A percentile compares a stretch with the other conserved stretches of the same genome.
These are phyloP conservation scores for Acephala macrosclerotiorum DNA, from an alignment of 2,329 filamentous ascomycete genomes.

Conservation along the genomic window DNA sequence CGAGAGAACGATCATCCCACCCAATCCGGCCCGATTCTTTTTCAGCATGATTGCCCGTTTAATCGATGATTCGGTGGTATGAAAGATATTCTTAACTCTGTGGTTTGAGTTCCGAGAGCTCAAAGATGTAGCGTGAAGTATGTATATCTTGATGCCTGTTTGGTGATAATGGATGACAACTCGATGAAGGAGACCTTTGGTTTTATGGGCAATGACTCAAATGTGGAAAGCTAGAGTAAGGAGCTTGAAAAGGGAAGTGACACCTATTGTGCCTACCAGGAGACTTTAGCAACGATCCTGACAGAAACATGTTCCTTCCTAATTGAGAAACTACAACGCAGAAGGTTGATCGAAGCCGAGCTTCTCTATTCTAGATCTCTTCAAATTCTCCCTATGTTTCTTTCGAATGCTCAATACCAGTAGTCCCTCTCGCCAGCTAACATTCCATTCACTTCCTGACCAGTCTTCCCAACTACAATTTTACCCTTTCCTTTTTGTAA, in stretches of 20 bases:
- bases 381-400: not conserved
- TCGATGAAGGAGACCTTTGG: not conserved
- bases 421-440: not conserved
- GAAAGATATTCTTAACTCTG: not conserved
- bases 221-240: not conserved
- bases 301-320: not conserved
- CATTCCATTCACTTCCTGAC: conserved; percentile 1
- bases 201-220: not conserved
- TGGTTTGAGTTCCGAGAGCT: not conserved
- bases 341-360: not conserved
- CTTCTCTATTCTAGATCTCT: not conserved
- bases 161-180: not conserved
- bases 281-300: not conserved
- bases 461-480: conserved; percentile 10
- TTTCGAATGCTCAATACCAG: not conserved
- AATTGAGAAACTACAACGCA: not conserved
- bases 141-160: not conserved
- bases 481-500: not conserved
- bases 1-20: too few species aligned
- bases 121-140: not conserved
- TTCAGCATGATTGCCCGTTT: too few species aligned
- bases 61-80: too few species aligned
- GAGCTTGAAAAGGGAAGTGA: not conserved
- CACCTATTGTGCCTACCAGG: not conserved
- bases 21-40: too few species aligned